A percentile compares a stretch with the other conserved stretches of the same genome.
phyloP scores from a whole-genome alignment of 306 rosid species.

The Pueraria montana region DNA sequence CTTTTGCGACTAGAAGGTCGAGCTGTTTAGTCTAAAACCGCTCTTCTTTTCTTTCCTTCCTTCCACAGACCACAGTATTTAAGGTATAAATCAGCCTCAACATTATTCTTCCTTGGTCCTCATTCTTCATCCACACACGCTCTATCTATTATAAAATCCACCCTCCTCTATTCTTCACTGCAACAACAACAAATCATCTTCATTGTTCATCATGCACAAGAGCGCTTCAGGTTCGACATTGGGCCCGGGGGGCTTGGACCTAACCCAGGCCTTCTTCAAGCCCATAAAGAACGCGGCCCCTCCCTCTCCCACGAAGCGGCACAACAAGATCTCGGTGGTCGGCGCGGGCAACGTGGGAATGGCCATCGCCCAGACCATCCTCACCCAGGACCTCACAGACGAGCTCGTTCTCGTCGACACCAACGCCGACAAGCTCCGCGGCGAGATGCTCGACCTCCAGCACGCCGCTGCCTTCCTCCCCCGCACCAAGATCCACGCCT shows the following conservation, averaged over 20 bases:
- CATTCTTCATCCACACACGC: neutral
- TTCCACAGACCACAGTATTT: neutral
- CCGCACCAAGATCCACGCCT: slow-evolving; percentile 79
- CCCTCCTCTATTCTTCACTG: neutral
- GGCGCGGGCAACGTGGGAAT: slow-evolving; percentile 97
- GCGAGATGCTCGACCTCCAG: slow-evolving; percentile 95
- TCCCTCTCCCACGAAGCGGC: slow-evolving; percentile 70
- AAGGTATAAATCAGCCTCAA: neutral
- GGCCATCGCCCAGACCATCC: slow-evolving; percentile 96
- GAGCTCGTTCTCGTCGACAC: slow-evolving; percentile 86
- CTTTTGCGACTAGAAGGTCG: too few relatives aligned
- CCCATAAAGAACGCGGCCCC: slow-evolving; percentile 68
- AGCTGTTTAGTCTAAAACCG: neutral
- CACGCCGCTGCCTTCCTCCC: slow-evolving; percentile 97
- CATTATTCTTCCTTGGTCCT: neutral
- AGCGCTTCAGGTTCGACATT: slow-evolving; percentile 62
- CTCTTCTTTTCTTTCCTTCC: neutral
- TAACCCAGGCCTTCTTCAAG: slow-evolving; percentile 76
- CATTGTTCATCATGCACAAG: slow-evolving; percentile 61
- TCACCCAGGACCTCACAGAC: slow-evolving; percentile 82
- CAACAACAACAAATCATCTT: neutral
- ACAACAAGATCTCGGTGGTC: slow-evolving; percentile 81
- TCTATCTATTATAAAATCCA: neutral
- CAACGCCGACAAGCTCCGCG: slow-evolving; percentile 81
- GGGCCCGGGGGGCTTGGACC: slow-evolving; percentile 85